Evolutionary conservation across 164 flowering plant genomes (phyloP), one percentile per base, ranked within the genome.

Genomic region (Tetracentron sinense): DNA sequence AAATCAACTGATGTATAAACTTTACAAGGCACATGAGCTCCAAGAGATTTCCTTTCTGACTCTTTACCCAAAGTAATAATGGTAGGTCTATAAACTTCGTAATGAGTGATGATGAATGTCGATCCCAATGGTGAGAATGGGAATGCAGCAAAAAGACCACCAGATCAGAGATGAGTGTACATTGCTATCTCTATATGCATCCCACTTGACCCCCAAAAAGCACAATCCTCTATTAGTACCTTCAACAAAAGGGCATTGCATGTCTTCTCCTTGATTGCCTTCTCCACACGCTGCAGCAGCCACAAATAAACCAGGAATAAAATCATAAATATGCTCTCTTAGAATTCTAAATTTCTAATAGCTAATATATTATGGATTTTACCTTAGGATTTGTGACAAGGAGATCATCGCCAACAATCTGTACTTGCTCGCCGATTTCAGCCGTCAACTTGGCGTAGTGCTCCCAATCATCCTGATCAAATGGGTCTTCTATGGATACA

Each of bases 201-300:
- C 14, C 44, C n/a, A n/a, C n/a, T n/a, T n/a, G n/a, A n/a, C n/a
- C n/a, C n/a, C n/a, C n/a, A n/a, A n/a, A n/a, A n/a, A n/a, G n/a
- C n/a, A n/a, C n/a, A n/a, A n/a, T n/a, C n/a, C n/a, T 33, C 7
- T 5, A 42, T 35, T 22, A 20, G 21, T 77, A 84, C 88, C 89
- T 84, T 84, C 68, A 84, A 69, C 26, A 80, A 73, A 78, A 83
- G 87, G 42, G 87, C 87, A 72, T 83, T 83, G 77, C 87, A 81
- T 7, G 81, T 6, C 60, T 83, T 83, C 63, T 81, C 87, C 42
- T 77, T 80, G 63, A 83, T 83, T 54, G 84, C 87, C 75, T 83
- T 82, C 59, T 71, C 83, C 1, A 82, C 83, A 52, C 85, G 77
- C 83, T 79, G 73, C 60, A 63, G 31, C 52, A 55, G 29, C 26